Evolutionary conservation across 495 filamentous ascomycete species (phyloP), one percentile per base, ranked within the genome.

Genomic region (Endocarpon pusillum): DNA sequence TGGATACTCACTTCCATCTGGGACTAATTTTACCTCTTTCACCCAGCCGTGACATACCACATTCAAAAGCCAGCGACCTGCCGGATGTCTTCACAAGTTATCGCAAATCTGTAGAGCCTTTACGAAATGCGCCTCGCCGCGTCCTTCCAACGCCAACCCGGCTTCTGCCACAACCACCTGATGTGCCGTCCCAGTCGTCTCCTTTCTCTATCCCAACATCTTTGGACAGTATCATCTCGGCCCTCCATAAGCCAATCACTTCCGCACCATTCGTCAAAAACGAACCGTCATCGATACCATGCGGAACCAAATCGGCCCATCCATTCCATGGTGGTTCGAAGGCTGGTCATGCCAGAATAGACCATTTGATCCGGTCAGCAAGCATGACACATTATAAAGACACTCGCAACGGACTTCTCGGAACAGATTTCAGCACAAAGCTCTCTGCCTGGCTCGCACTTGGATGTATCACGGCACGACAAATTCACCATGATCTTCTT

Each of bases 81-180:
- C 72, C 74, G 0, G 71, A 81, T 35, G 53, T 81, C 18, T 82
- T 78, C 44, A 81, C 78, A 1, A 57, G 59, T 1, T 82, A 72
- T 38, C 64, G 74, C 4, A 81, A 81, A 42, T 58, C 54, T 14
- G 59, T 73, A 23, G 75, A 81, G 34, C 76, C 76, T 3, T 51
- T 81, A 11, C 66, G 69, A 9, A 56, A 65, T 26, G 61, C 61
- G 16, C 75, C 76, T 9, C 61, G 74, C 19, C 28, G 52, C 4
- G 40, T 52, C 4, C 44, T 75, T 5, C 58, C 67, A 1, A 45
- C 46, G 2, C 67, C 67, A 0, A 41, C 40, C 7, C 45, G 54
- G 19, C 49, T 81, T 3, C 73, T 67, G 2, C 59, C 65, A n/a
- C 50, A 68, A 1, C 65, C 71, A 5, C 48, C 62, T n/a, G 32